Conservation (phyloP, 257 asterid species). For the Solanum tarijense region DNA sequence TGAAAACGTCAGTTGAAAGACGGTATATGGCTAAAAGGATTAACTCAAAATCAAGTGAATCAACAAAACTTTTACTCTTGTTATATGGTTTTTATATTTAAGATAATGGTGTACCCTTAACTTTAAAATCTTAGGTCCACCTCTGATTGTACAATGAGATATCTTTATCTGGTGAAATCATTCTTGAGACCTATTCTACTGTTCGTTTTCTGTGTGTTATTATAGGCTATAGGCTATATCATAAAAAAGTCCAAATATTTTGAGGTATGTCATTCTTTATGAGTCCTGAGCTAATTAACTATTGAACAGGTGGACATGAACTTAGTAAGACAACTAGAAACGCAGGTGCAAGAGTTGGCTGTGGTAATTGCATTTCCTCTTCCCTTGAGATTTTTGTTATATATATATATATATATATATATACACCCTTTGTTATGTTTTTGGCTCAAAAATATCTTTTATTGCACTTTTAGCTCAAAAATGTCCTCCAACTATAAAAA, state of each 20-base stretch:
- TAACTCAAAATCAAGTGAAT: background rate
- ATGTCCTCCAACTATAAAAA: background rate
- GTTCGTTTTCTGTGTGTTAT: background rate
- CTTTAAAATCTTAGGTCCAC: background rate
- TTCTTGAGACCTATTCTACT: background rate
- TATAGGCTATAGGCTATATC: background rate
- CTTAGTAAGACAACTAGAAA: slow-evolving; percentile 87
- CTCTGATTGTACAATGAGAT: background rate
- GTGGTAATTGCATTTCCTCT: slow-evolving; percentile 41
- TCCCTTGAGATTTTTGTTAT: background rate
- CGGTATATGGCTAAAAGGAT: background rate
- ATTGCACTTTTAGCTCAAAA: background rate
- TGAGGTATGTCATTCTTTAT: background rate
- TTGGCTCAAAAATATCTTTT: background rate
- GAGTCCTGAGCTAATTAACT: background rate
- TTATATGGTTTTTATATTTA: background rate
- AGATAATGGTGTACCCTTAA: background rate
- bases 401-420: no score
- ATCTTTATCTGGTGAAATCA: background rate
- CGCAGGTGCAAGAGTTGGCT: slow-evolving; percentile 89
- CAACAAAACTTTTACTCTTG: background rate
- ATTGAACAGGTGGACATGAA: slow-evolving; percentile 75
- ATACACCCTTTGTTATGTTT: background rate
- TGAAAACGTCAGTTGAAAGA: background rate
- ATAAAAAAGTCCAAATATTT: background rate